Conservation (phyloP, 164 flowering plant species). For the Akebia trifoliata region DNA sequence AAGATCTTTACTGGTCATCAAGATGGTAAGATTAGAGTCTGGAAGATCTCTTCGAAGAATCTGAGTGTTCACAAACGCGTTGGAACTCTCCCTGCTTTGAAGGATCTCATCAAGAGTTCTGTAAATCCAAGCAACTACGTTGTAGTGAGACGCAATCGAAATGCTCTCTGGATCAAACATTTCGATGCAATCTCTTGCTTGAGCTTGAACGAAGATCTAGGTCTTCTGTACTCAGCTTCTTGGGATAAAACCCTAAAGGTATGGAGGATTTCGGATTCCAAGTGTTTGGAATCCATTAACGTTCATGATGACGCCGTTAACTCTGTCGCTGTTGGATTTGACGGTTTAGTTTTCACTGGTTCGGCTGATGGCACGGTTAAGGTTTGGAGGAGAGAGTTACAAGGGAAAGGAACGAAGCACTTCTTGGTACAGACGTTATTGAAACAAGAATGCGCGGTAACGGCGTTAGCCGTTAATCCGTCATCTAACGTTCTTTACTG, state of each 20-base stretch:
- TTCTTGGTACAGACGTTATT: constrained; percentile 35
- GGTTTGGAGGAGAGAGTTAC: constrained; percentile 58
- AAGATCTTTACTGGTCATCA: constrained; percentile 89
- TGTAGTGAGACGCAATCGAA: constrained; percentile 40
- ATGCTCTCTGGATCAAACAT: constrained; percentile 75
- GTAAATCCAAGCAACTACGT: constrained; percentile 69
- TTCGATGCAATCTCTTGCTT: constrained; percentile 77
- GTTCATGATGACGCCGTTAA: constrained; percentile 91
- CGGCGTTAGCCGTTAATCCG: constrained; percentile 49
- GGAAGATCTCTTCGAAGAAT: constrained; percentile 51
- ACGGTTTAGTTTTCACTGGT: constrained; percentile 64
- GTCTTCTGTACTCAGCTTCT: constrained; percentile 69
- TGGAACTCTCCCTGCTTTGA: constrained; percentile 61
- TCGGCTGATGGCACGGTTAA: constrained; percentile 86
- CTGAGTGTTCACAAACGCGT: constrained; percentile 43
- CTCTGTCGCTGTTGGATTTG: constrained; percentile 51
- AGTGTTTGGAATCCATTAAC: constrained; percentile 68
- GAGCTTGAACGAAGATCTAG: constrained; percentile 55
- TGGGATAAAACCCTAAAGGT: constrained; percentile 88
- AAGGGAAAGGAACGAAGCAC: constrained; percentile 47
- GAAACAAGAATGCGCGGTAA: constrained; percentile 72
- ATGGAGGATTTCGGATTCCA: constrained; percentile 64
- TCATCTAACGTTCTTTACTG: constrained; percentile 47
- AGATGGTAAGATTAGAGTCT: constrained; percentile 79
- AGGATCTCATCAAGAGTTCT: constrained; percentile 61